Evolutionary conservation across 768 basidiomycete species (phyloP), one percentile per base, ranked within the genome.

Genomic region (Phlebiopsis gigantea): DNA sequence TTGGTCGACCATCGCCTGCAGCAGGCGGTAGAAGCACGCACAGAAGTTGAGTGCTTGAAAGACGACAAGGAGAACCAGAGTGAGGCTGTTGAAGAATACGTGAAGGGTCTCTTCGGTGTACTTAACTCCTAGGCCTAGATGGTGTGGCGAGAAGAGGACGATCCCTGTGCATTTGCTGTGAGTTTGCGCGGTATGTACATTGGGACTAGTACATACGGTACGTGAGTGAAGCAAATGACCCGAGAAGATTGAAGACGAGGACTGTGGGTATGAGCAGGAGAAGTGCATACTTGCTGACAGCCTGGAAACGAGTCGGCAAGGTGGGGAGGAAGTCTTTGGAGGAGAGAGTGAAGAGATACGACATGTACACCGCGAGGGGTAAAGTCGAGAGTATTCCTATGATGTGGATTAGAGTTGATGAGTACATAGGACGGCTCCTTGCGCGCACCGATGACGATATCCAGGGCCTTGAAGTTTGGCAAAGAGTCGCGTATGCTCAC

Each of bases 271-370:
- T 78, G 57, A 83, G 77, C 28, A 79, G 50, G 29, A 82, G 61
- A 9, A 88, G 70, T 9, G 76, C 65, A 45, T 76, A 69, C 61
- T 73, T 77, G 1, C 77, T 69, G 53, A 81, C 66, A 17, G 65
- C 69, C 46, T 74, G 78, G 53, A 83, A 70, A 12, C 76, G 77
- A 31, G 62, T 63, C 15, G 89, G 86, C 34, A 88, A 73, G 34
- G 67, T 66, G 46, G 77, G 73, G 44, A 84, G 66, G 59, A 88
- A 76, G 59, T 84, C 75, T 21, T 66, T 64, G 46, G 73, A 70
- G 25, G 80, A 75, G 58, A 88, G 78, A 53, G 82, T 70, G 70
- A 79, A 84, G 51, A 90, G 73, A 69, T 83, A 88, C 54, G 78
- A 54, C 19, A 75, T 80, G 71, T 85, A 89, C 45, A 82, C 71